phyloP scores from a whole-genome alignment of 306 rosid genomes.

The Lagenaria siceraria region DNA sequence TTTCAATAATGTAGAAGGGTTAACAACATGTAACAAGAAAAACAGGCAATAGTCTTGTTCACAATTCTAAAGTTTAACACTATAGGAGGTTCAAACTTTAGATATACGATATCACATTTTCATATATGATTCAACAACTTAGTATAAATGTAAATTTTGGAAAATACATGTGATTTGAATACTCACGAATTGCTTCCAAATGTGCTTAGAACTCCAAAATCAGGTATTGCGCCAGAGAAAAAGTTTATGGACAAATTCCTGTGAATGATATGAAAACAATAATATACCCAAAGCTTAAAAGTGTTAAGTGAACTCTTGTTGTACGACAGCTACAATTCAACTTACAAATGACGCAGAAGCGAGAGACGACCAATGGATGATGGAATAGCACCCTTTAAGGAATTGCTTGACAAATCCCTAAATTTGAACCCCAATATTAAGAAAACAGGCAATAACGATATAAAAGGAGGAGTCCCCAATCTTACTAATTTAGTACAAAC shows the following conservation, averaged over 20 bases:
- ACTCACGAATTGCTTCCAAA: slow-evolving; percentile 71
- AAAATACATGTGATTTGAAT: background rate
- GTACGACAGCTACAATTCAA: slow-evolving; percentile 6
- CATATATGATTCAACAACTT: background rate
- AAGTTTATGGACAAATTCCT: slow-evolving; percentile 95
- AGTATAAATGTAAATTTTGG: background rate
- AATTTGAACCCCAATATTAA: slow-evolving; percentile 10
- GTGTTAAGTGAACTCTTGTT: background rate
- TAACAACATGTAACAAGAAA: background rate
- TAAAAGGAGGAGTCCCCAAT: background rate
- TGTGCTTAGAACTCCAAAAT: slow-evolving; percentile 75
- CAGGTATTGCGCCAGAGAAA: slow-evolving; percentile 92
- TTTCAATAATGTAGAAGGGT: background rate
- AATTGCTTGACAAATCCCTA: slow-evolving; percentile 86
- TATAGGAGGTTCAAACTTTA: background rate
- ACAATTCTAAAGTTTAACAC: background rate
- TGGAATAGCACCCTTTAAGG: slow-evolving; percentile 83
- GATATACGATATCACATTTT: background rate
- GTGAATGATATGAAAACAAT: slow-evolving; percentile 9
- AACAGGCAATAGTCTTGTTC: background rate
- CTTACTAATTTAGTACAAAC: background rate
- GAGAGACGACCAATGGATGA: slow-evolving; percentile 77
- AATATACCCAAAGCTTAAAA: background rate
- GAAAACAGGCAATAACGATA: background rate
- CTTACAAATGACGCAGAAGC: slow-evolving; percentile 60